These are phyloP conservation scores for Sonneratia caseolaris DNA, from an alignment of 345 rosid species.

Conservation along the genomic window DNA sequence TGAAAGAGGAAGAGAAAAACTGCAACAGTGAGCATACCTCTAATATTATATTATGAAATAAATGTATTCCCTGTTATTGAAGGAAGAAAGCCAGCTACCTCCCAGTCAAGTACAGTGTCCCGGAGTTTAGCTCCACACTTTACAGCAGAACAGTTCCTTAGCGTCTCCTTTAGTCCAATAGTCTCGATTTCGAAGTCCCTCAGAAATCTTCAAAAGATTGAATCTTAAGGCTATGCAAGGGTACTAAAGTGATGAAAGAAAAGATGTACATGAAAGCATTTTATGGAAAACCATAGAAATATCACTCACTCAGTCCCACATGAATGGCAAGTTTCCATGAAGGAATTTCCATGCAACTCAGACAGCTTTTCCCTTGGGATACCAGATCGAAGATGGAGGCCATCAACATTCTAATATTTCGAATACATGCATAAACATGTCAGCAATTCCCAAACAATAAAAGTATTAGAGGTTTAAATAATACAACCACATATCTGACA, in stretches of 20 bases:
- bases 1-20: constrained; percentile 19
- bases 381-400: constrained; percentile 97
- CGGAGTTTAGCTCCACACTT: constrained; percentile 76
- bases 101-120: constrained; percentile 99
- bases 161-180: constrained; percentile 87
- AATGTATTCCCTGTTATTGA: background rate
- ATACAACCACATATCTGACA: background rate
- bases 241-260: background rate
- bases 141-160: constrained; percentile 56
- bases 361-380: constrained; percentile 96
- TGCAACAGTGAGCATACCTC: background rate
- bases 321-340: constrained; percentile 81
- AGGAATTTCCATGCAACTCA: constrained; percentile 89
- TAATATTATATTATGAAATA: background rate
- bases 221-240: background rate
- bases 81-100: constrained; percentile 36
- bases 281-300: constrained; percentile 1
- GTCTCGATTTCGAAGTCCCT: constrained; percentile 97
- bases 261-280: background rate
- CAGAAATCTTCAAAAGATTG: constrained; percentile 46
- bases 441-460: background rate
- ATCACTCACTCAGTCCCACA: constrained; percentile 73
- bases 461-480: background rate
- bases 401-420: constrained; percentile 68
- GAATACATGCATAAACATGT: background rate